Evolutionary conservation across 305 asterid genomes (phyloP).

Genomic region (Lippia alba): DNA sequence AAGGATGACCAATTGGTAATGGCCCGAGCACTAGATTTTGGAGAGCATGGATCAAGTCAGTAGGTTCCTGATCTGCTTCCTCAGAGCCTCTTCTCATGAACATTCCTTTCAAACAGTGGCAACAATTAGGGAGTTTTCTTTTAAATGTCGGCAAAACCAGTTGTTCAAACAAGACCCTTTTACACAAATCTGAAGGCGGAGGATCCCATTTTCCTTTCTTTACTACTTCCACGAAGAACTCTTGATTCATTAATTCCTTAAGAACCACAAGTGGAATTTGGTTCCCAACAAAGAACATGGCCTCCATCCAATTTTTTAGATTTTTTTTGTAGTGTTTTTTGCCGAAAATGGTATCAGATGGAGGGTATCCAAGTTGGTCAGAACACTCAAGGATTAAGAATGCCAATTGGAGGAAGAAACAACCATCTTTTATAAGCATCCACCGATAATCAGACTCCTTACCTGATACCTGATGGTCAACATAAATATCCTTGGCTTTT

Average conservation of each 20-base stretch:
- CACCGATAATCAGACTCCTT: background rate
- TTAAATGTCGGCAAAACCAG: slow-evolving; percentile 14
- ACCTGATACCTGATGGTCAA: background rate
- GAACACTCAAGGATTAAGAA: background rate
- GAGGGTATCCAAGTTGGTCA: background rate
- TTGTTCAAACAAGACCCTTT: slow-evolving; percentile 28
- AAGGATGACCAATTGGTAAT: background rate
- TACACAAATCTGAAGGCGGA: slow-evolving; percentile 17
- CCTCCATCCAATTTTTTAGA: slow-evolving; percentile 6
- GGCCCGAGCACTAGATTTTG: slow-evolving; percentile 26
- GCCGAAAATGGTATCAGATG: background rate
- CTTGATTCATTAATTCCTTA: slow-evolving; percentile 28
- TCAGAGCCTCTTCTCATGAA: too few relatives aligned
- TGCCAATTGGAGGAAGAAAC: background rate
- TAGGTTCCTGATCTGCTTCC: slow-evolving; percentile 7
- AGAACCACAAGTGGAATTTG: slow-evolving; percentile 43
- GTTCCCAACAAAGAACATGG: slow-evolving; percentile 43
- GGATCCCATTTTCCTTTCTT: slow-evolving; percentile 2
- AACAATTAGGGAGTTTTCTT: background rate
- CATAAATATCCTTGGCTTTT: background rate
- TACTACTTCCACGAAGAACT: slow-evolving; percentile 21
- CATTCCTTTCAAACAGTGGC: too few relatives aligned
- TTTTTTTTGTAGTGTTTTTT: background rate
- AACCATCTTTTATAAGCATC: background rate
- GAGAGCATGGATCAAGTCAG: slow-evolving; percentile 38